Evolutionary conservation across 2,329 filamentous ascomycete genomes (phyloP).

Genomic region (Chrysoporthe austroafricana): DNA sequence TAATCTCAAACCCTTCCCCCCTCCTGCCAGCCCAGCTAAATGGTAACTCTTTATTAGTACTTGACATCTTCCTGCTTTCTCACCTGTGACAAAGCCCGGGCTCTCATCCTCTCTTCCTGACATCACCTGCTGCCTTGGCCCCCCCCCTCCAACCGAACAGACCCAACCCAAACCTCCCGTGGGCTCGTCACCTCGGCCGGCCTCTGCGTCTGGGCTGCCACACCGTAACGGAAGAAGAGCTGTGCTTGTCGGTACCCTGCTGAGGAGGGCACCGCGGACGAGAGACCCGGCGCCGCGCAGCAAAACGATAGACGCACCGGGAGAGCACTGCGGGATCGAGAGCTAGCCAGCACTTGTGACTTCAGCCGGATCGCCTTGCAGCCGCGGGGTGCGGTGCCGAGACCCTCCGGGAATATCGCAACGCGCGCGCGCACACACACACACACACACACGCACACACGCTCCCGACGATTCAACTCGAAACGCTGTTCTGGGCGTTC

Average conservation of each 20-base stretch:
- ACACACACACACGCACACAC: neutral
- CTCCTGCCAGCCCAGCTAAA: constrained; percentile 11
- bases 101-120: neutral
- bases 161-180: neutral
- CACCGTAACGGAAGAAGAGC: neutral
- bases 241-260: neutral
- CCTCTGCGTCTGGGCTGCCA: no score
- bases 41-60: constrained; percentile 27
- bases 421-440: neutral
- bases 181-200: neutral
- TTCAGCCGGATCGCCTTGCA: neutral
- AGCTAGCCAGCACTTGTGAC: neutral
- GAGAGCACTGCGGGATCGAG: neutral
- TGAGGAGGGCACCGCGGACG: neutral
- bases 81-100: neutral
- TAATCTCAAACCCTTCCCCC: constrained; percentile 15
- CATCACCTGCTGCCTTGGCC: neutral
- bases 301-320: neutral
- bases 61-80: constrained; percentile 13
- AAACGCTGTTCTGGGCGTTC: neutral
- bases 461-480: neutral
- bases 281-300: neutral
- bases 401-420: neutral
- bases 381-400: neutral
- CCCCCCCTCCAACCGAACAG: neutral